Percentiles rank a stretch among this genome's conserved stretches.
Evolutionary conservation across 2,329 filamentous ascomycete genomes (phyloP).

Genomic region (Akanthomyces uredinophilus): DNA sequence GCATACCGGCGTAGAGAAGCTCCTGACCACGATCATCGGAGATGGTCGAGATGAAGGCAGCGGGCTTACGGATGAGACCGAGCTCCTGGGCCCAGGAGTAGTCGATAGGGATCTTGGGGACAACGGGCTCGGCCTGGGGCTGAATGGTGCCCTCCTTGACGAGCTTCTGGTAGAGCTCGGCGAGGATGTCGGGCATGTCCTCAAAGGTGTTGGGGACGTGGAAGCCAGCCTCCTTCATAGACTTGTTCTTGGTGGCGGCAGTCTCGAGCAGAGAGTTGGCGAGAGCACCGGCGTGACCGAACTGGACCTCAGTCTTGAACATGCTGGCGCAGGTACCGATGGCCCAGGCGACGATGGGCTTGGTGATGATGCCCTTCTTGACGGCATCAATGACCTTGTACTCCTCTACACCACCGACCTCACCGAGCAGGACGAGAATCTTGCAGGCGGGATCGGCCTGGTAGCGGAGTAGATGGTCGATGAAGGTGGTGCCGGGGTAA

Average conservation of each 20-base stretch:
- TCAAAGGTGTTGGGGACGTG: conserved; percentile 94
- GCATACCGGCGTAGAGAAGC: conserved; percentile 97
- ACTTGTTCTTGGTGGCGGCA: conserved; percentile 92
- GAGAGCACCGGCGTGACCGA: conserved; percentile 96
- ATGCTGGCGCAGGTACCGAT: conserved; percentile 99
- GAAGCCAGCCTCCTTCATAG: conserved; percentile 92
- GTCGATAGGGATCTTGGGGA: conserved; percentile 99
- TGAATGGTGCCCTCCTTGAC: conserved; percentile 80
- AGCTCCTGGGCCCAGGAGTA: conserved; percentile 99
- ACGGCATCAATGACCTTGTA: conserved; percentile 99
- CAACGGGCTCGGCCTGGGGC: conserved; percentile 80
- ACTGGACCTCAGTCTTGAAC: conserved; percentile 99
- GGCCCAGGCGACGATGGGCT: conserved; percentile 98
- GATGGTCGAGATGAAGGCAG: conserved; percentile 99
- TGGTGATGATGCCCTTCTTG: conserved; percentile 89
- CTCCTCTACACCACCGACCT: conserved; percentile 98
- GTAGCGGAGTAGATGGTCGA: conserved; percentile 95
- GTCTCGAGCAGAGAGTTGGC: conserved; percentile 99
- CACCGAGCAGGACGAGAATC: conserved; percentile 90
- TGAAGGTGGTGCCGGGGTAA: conserved; percentile 98
- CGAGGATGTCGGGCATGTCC: conserved; percentile 76
- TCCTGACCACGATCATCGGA: conserved; percentile 99
- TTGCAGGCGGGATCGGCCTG: conserved; percentile 97
- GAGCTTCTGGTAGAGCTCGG: conserved; percentile 80
- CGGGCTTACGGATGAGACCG: conserved; percentile 98